Base-by-base conservation (phyloP, 345 rosid genomes). In the Fremontodendron californicum region DNA sequence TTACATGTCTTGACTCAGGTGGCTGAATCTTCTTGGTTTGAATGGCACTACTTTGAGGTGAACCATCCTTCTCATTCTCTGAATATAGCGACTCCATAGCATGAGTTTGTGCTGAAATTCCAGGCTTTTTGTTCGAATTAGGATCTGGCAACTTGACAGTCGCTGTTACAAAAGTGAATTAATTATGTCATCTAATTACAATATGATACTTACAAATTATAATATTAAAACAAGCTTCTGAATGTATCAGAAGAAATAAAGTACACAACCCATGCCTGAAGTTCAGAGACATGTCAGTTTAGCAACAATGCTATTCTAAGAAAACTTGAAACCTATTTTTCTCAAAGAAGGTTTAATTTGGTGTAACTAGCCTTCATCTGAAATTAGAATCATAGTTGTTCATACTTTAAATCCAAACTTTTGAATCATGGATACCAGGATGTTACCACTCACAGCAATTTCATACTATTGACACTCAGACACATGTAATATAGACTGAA, bases 1-100 rank as follows among this genome's bases (percentile, higher is more conserved):
- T 43, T 76, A 31, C 33, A 68, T 81, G 79, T 58, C 42, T 70
- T 62, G 87, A 35, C 52, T 71, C 70, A 21, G 65, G 52, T 40
- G 80, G 86, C 78, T 76, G 87, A 51, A 69, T 33, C 15, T 21
- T 78, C 80, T 78, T 82, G 10, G 68, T 35, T 49, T 60, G 77
- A 57, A 19, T 74, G 54, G 39, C 75, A 55, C 19, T 65, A 51
- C 27, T 31, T 55, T 37, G 55, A 60, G n/a, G n/a, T n/a, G 16
- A 57, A 13, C 68, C 76, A 35, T 72, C 73, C 57, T 62, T 43
- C 18, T 52, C 54, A 21, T 23, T 78, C 68, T 73, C 65, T n/a
- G 66, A 39, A 23, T 65, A 23, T 29, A 31, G 60, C 16, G 46
- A 9, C 57, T 48, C 72, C 52, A 7, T 21, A 55, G 21, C 27